Conservation (phyloP, 2,329 filamentous ascomycete species). For the Fusarium sp. region DNA sequence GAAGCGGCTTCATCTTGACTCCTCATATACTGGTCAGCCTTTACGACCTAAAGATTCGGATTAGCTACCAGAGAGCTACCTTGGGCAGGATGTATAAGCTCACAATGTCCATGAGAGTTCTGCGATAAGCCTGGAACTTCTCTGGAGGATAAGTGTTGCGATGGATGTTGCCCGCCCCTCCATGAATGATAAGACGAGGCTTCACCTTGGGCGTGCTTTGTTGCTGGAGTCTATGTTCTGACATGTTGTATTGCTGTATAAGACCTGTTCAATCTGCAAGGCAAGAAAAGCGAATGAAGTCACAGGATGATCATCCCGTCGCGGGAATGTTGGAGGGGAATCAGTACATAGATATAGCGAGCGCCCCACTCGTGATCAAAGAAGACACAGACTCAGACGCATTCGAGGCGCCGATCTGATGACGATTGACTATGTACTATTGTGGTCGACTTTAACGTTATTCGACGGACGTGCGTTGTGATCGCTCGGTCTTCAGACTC, state of each 20-base stretch:
- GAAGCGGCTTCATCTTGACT: background rate
- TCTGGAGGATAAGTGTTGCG: slow-evolving; percentile 68
- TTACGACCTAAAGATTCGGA: slow-evolving; percentile 50
- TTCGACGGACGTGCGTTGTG: background rate
- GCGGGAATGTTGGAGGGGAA: background rate
- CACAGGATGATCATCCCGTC: background rate
- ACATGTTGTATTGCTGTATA: background rate
- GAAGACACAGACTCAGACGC: background rate
- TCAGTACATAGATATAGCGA: background rate
- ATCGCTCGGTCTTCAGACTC: background rate
- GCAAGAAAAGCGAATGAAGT: background rate
- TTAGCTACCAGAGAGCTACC: background rate
- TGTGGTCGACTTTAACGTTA: background rate
- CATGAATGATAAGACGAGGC: slow-evolving; percentile 76
- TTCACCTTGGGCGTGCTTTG: slow-evolving; percentile 45
- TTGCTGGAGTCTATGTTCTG: background rate
- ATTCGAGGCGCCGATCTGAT: background rate
- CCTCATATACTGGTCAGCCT: slow-evolving; percentile 60
- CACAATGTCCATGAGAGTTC: slow-evolving; percentile 71
- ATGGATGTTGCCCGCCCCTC: slow-evolving; percentile 77
- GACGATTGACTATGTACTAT: background rate
- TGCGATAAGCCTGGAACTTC: slow-evolving; percentile 68
- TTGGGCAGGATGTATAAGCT: slow-evolving; percentile 7
- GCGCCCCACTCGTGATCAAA: background rate
- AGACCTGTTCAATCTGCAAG: background rate